Evolutionary conservation across 176 grass and related monocot species (phyloP).

Genomic region (Musa itinerans): DNA sequence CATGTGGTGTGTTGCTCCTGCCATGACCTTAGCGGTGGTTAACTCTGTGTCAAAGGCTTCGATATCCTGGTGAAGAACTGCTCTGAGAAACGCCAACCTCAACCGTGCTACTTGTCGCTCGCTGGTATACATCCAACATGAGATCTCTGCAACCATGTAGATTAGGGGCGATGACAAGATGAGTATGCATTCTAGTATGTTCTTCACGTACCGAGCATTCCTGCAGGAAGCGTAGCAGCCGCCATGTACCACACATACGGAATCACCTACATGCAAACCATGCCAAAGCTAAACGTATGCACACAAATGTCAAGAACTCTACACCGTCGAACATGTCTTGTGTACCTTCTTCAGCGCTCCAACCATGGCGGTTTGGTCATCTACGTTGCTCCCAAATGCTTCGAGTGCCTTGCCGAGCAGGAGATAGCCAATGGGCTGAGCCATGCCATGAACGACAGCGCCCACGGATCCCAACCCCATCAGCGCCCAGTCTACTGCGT

Average conservation of each 20-base stretch:
- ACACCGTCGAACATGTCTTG: background rate
- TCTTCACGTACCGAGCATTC: slow-evolving; percentile 45
- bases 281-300: background rate
- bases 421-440: slow-evolving; percentile 48
- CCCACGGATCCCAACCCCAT: slow-evolving; percentile 45
- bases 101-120: slow-evolving; percentile 49
- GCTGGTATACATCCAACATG: slow-evolving; percentile 60
- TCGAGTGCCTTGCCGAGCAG: slow-evolving; percentile 53
- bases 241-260: slow-evolving; percentile 77
- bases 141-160: slow-evolving; percentile 29
- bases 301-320: background rate
- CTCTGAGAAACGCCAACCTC: slow-evolving; percentile 40
- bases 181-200: background rate
- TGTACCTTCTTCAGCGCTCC: slow-evolving; percentile 39
- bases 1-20: slow-evolving; percentile 53
- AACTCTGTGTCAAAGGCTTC: slow-evolving; percentile 57
- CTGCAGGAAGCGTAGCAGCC: slow-evolving; percentile 58
- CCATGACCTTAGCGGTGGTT: slow-evolving; percentile 40
- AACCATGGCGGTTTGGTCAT: slow-evolving; percentile 36
- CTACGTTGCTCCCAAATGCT: slow-evolving; percentile 53
- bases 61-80: slow-evolving; percentile 54
- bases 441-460: slow-evolving; percentile 49
- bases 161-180: background rate
- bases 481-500: slow-evolving; percentile 41
- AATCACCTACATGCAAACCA: slow-evolving; percentile 38